Conservation (phyloP, 495 filamentous ascomycete species). For the Geopyxis carbonaria region DNA sequence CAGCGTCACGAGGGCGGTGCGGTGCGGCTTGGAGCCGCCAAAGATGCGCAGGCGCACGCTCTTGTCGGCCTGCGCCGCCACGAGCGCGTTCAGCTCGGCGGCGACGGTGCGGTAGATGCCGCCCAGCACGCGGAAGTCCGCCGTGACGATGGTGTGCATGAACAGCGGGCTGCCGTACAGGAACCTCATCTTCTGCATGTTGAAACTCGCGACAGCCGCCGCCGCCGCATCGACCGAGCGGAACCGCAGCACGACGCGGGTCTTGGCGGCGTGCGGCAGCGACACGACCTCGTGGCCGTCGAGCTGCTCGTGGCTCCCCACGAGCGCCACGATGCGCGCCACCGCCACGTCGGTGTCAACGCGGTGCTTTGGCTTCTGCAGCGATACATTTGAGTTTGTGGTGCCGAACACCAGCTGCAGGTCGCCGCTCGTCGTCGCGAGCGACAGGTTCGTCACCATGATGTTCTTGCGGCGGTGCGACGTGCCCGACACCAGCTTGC, state of each 20-base stretch:
- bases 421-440: constrained; percentile 8
- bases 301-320: constrained; percentile 8
- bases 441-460: constrained; percentile 4
- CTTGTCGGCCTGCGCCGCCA: not conserved
- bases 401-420: constrained; percentile 4
- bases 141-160: constrained; percentile 10
- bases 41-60: constrained; percentile 12
- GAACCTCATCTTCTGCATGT: constrained; percentile 5
- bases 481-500: not conserved
- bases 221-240: constrained; percentile 10
- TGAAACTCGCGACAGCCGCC: constrained; percentile 5
- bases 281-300: constrained; percentile 16
- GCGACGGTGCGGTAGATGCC: constrained; percentile 12
- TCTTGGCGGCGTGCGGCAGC: constrained; percentile 4
- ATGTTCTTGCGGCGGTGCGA: not conserved
- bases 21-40: not conserved
- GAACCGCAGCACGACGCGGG: constrained; percentile 11
- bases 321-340: constrained; percentile 11
- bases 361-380: constrained; percentile 9
- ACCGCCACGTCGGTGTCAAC: constrained; percentile 9
- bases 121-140: constrained; percentile 11
- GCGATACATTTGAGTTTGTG: constrained; percentile 2
- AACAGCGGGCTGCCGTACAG: constrained; percentile 8
- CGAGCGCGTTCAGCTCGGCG: constrained; percentile 10
- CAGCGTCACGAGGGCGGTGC: constrained; percentile 6